phyloP scores from a whole-genome alignment of 2,329 filamentous ascomycete genomes.

The Sodiomyces alkalinus region DNA sequence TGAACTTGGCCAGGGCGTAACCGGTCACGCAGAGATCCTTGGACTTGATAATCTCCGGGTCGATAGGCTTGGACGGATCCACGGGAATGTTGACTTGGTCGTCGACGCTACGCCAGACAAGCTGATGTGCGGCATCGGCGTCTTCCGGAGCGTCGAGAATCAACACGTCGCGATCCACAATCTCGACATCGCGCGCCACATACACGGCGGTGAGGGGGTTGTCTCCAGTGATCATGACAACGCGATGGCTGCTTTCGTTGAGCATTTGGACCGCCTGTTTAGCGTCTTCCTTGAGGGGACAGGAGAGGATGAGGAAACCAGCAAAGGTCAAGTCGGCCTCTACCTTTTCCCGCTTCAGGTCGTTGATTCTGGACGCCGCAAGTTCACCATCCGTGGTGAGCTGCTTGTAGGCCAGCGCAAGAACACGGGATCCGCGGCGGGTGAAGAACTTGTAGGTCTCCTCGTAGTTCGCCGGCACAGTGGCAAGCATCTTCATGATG shows the following conservation, averaged over 20 bases:
- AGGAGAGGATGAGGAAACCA: constrained; percentile 89
- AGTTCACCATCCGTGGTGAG: constrained; percentile 70
- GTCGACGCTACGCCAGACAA: constrained; percentile 92
- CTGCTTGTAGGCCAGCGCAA: constrained; percentile 89
- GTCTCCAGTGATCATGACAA: constrained; percentile 98
- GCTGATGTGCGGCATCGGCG: constrained; percentile 60
- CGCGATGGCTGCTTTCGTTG: constrained; percentile 95
- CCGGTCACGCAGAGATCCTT: constrained; percentile 96
- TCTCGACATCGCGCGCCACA: constrained; percentile 89
- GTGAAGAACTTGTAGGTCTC: constrained; percentile 99
- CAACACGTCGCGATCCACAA: constrained; percentile 87
- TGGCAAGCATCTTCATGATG: constrained; percentile 80
- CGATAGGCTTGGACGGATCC: constrained; percentile 66
- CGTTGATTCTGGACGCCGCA: constrained; percentile 73
- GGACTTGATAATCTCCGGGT: constrained; percentile 61
- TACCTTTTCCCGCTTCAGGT: constrained; percentile 83
- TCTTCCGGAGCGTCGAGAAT: constrained; percentile 93
- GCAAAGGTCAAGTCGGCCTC: constrained; percentile 78
- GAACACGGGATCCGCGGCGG: constrained; percentile 82
- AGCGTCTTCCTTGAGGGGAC: constrained; percentile 90
- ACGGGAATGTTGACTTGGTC: constrained; percentile 78
- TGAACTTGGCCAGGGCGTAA: constrained; percentile 82
- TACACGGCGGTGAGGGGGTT: constrained; percentile 94
- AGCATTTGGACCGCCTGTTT: constrained; percentile 90
- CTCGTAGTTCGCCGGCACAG: constrained; percentile 76